Base-by-base conservation (phyloP, 352 stramenopile species). In the Hyaloperonospora brassicae region DNA sequence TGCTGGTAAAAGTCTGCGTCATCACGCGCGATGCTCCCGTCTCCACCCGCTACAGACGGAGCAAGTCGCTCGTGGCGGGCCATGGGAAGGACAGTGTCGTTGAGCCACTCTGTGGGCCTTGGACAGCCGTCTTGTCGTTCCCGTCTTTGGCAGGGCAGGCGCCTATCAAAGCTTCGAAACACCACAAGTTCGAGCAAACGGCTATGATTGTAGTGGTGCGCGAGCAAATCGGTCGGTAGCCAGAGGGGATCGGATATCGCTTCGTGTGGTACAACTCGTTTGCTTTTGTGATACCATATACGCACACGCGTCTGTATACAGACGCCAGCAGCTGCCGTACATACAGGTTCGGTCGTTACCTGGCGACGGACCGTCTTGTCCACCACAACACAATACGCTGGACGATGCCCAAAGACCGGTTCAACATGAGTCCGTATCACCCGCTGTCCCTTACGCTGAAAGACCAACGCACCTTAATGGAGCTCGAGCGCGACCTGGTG, bases 351-450 rank as follows among this genome's bases (percentile, higher is more conserved):
- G 27, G 27, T 34, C 27, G 27, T 34, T 34, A 9, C 4, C 27
- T 34, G 27, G 27, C 27, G 14, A 42, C 2, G n/a, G 36, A 31
- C 41, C 52, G 12, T 11, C 55, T 63, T 55, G 56, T 59, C 50
- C 48, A 54, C 52, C 62, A 70, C 57, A 66, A 63, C 53, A 6
- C 43, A 70, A 70, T 58, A 44, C n/a, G 43, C 55, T 47, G 30
- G 43, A 70, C 48, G 48, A 70, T 73, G 64, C 41, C 56, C 0
- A 67, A 47, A 43, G 41, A 66, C 11, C 47, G 64, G n/a, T 73
- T 73, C 57, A 61, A 56, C 7, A 58, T 50, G 53, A 70, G 57
- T n/a, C 46, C 23, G n/a, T 62, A 35, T 55, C 53, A 50, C 38
- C 45, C 45, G 5, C 17, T 50, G 30, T 10, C 25, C 6, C 45